Base-by-base conservation (phyloP, 2,329 filamentous ascomycete genomes). In the Geosmithia putterillii region DNA sequence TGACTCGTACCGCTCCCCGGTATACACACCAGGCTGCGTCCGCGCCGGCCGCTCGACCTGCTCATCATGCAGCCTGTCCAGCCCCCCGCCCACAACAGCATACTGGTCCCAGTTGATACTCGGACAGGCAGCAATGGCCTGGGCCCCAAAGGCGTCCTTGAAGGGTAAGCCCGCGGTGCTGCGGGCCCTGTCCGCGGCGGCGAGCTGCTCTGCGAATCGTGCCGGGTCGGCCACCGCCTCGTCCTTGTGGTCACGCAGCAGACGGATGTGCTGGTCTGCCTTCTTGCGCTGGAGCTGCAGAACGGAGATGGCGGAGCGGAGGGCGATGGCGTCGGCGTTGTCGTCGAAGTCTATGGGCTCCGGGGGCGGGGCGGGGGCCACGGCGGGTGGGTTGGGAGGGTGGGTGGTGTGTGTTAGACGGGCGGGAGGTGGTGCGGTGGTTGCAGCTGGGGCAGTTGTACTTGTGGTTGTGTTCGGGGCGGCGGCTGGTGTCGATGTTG, bases 71-170 rank as follows among this genome's bases (percentile, higher is more conserved):
- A 95, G 69, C 57, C 80, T 84, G 60, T 95, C 87, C 32, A 95
- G 70, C 2, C 86, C 78, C 19, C 62, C 58, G 41, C 87, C 89
- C 3, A 92, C 79, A n/a, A 95, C 73, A 52, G 86, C 86, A 60
- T 96, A 96, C 57, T 95, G 89, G 12, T 81, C 78, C 90, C 90
- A 96, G 66, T 95, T 95, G 55, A 96, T 81, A 8, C 86, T 83
- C 8, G 90, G 90, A 64, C 82, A 87, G 36, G 89, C 80, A 21
- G 94, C 81, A 1, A 96, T 69, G 51, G 84, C 84, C 60, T 95
- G 90, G 7, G 85, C 79, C 14, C 73, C 18, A 18, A 43, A 43
- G 20, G 42, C 42, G 23, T 43, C 42, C 38, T 41, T 46, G 48
- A 22, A 40, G 34, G 46, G 46, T 7, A 46, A 34, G 8, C 36